phyloP scores from a whole-genome alignment of 257 asterid species.

The Solanum corneliomulleri region DNA sequence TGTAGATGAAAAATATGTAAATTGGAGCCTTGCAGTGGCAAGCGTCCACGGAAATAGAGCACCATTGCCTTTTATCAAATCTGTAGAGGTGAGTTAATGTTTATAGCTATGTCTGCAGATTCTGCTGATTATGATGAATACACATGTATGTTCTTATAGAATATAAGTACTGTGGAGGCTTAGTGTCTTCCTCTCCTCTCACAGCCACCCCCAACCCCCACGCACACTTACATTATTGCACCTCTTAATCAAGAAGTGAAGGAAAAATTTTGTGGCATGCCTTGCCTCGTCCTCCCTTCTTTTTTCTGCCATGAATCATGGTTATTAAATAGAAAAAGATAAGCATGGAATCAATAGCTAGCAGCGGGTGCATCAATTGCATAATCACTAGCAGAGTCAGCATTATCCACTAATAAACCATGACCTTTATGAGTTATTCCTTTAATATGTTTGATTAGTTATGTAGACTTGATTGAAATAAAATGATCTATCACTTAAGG shows the following conservation, averaged over 20 bases:
- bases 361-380: neutral
- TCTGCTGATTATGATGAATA: neutral
- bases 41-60: slow-evolving; percentile 90
- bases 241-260: neutral
- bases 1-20: slow-evolving; percentile 70
- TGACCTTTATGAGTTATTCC: neutral
- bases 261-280: neutral
- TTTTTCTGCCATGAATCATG: neutral
- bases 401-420: neutral
- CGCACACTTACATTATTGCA: neutral
- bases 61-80: slow-evolving; percentile 71
- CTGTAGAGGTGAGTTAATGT: slow-evolving; percentile 51
- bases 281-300: neutral
- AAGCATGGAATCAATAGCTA: neutral
- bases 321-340: neutral
- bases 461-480: neutral
- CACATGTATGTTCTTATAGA: neutral
- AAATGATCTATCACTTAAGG: neutral
- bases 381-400: neutral
- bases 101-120: neutral
- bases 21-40: slow-evolving; percentile 77
- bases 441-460: neutral
- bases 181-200: neutral
- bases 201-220: neutral
- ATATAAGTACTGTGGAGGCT: neutral